Conservation (phyloP, 768 basidiomycete genomes). For the Macrolepiota albuminosa region DNA sequence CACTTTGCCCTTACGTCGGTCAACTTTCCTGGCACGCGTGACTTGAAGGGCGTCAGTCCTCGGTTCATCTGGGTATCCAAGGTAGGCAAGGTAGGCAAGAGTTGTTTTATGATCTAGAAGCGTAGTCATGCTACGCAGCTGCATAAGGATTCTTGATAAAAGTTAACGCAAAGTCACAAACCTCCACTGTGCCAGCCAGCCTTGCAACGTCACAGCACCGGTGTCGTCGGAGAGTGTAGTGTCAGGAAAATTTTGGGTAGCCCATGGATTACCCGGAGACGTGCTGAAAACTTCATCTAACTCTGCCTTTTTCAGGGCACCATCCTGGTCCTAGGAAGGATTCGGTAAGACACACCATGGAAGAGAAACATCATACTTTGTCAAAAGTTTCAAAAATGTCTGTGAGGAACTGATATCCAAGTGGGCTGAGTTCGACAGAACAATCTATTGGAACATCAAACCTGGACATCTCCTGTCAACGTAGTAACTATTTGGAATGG, state of each 20-base stretch:
- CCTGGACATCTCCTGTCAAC: constrained; percentile 34
- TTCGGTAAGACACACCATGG: neutral
- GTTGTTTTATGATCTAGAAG: constrained; percentile 91
- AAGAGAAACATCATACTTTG: constrained; percentile 46
- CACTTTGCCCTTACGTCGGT: constrained; percentile 83
- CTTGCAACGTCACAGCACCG: constrained; percentile 91
- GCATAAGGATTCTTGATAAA: neutral
- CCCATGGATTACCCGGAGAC: constrained; percentile 97
- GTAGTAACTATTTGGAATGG: constrained; percentile 4
- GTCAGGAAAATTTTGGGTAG: constrained; percentile 84
- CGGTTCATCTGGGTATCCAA: constrained; percentile 80
- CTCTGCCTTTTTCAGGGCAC: constrained; percentile 79
- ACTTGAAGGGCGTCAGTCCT: constrained; percentile 83
- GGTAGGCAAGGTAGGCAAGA: constrained; percentile 90
- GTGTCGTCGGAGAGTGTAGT: constrained; percentile 83
- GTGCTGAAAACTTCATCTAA: constrained; percentile 89
- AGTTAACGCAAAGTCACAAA: constrained; percentile 25
- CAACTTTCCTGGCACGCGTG: constrained; percentile 78
- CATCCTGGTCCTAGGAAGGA: constrained; percentile 79
- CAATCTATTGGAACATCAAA: constrained; percentile 93
- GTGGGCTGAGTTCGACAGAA: constrained; percentile 91
- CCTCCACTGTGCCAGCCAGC: constrained; percentile 99
- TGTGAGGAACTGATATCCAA: constrained; percentile 95
- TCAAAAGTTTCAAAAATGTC: constrained; percentile 95
- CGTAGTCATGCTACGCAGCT: constrained; percentile 80